A percentile compares a stretch with the other conserved stretches of the same genome.
phyloP scores from a whole-genome alignment of 192 early-diverging fungal genomes.

The Geranomyces michiganensis region DNA sequence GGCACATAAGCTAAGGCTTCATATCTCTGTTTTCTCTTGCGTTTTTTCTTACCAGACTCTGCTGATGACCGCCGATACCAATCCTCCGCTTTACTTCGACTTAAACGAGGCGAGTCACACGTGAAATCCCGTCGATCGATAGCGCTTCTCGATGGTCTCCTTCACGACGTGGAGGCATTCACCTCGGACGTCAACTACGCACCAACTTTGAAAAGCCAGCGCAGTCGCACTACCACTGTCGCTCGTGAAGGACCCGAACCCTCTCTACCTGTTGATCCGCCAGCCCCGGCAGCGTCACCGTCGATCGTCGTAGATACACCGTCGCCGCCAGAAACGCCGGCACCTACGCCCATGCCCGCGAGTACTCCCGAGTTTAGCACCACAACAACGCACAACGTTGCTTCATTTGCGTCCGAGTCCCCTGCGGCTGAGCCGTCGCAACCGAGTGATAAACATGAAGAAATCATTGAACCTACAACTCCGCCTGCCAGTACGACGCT shows the following conservation, averaged over 20 bases:
- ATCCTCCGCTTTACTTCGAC: background rate
- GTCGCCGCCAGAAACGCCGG: background rate
- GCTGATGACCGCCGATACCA: background rate
- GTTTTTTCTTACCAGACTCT: background rate
- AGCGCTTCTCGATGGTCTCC: conserved; percentile 5
- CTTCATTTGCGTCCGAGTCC: too few species aligned
- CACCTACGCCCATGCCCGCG: too few species aligned
- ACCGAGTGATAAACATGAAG: background rate
- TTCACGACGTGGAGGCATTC: conserved; percentile 9
- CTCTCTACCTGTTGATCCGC: too few species aligned
- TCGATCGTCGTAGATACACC: too few species aligned
- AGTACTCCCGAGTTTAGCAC: too few species aligned
- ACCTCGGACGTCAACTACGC: background rate
- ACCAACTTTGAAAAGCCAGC: background rate
- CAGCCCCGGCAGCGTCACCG: too few species aligned
- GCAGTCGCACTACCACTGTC: too few species aligned
- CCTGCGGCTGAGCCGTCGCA: background rate
- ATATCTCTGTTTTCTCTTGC: too few species aligned
- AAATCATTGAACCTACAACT: background rate
- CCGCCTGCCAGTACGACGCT: background rate
- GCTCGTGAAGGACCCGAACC: too few species aligned
- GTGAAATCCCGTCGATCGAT: background rate
- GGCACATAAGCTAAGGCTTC: too few species aligned
- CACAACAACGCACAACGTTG: too few species aligned
- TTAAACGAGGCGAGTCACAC: background rate